Base-by-base conservation (phyloP, 495 filamentous ascomycete species). In the Lineolata rhizophorae region DNA sequence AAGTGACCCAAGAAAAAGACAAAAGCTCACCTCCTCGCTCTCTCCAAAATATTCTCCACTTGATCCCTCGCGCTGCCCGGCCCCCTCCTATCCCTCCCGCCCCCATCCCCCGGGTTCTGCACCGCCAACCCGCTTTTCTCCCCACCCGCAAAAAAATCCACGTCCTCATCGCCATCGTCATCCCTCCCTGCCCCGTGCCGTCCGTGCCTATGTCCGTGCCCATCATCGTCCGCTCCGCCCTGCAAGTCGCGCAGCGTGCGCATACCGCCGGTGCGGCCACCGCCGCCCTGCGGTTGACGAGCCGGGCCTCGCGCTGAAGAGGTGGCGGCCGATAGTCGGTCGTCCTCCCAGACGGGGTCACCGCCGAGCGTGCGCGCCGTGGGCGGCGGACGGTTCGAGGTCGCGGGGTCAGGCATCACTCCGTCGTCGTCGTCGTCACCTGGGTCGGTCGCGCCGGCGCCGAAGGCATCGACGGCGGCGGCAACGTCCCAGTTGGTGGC, bases 91-190 rank as follows among this genome's bases (percentile, higher is more conserved):
- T n/a, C n/a, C n/a, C n/a, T n/a, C n/a, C 36, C 27, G 15, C 49
- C 46, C 12, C 57, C 54, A 39, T 57, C 49, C 15, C 65, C 59
- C 0, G 87, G 87, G 48, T 95, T 84, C 49, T 94, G 80, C 33
- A 97, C 83, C 2, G 87, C 90, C 18, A 95, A 55, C 4, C 84
- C 90, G 15, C 84, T 93, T 56, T 97, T 97, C 58, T 93, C 87
- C 28, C 87, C 87, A 31, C 87, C 87, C 5, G 87, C 76, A 49
- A 90, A 97, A 30, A 93, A 64, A 48, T 94, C 80, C 34, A 80
- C 68, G 4, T 73, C 67, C 20, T 62, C 58, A 16, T 70, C 65
- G 20, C 72, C 67, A 26, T 74, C 61, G 3, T 68, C 62, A 19
- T 62, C 56, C 3, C 72, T 64, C 12, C 70, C 65, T n/a, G n/a